Evolutionary conservation across 2,329 filamentous ascomycete species (phyloP), one percentile per base, ranked within the genome.

Genomic region (Diaporthe caulivora): DNA sequence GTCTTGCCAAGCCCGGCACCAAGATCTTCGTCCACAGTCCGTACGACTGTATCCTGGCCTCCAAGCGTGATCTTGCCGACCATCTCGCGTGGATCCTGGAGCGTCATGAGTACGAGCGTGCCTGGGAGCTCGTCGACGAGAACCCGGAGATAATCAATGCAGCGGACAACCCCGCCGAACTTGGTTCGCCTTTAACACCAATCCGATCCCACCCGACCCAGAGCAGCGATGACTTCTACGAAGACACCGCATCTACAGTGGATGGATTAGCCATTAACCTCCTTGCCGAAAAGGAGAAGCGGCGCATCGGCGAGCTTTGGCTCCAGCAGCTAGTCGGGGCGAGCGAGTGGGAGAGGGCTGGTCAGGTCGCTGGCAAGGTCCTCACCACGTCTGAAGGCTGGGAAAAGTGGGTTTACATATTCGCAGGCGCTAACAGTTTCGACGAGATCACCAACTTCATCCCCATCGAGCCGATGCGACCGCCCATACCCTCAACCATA

Each of bases 361-460:
- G 95, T 0, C 88, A 93, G 78, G 87, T 97, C 5, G 96, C 95
- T 73, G 94, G 93, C 18, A 95, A 92, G 79, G 95, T 98, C 0
- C 86, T 99, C 1, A 91, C 91, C 55, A 94, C 92, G 1, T 91
- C 95, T 1, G 88, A 93, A 62, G 87, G 93, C 77, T 99, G 97
- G 97, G 95, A 98, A 83, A 94, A 97, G 78, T 98, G 96, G 95
- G 93, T 97, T 7, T 97, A 94, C 91, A 92, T 91, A 0, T 99
- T 99, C 83, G 94, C 95, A 10, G 93, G 95, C 53, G 93, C 94
- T 2, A 90, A 94, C 76, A 95, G 92, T 79, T 95, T 97, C 78
- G 94, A 98, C 80, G 95, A 98, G 78, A 98, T 99, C 75, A 93
- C 94, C 7, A 89, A 93, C 47, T 92, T 93, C 78, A 94, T 99